phyloP scores from a whole-genome alignment of 192 early-diverging fungal species.

The Endogone sp. region DNA sequence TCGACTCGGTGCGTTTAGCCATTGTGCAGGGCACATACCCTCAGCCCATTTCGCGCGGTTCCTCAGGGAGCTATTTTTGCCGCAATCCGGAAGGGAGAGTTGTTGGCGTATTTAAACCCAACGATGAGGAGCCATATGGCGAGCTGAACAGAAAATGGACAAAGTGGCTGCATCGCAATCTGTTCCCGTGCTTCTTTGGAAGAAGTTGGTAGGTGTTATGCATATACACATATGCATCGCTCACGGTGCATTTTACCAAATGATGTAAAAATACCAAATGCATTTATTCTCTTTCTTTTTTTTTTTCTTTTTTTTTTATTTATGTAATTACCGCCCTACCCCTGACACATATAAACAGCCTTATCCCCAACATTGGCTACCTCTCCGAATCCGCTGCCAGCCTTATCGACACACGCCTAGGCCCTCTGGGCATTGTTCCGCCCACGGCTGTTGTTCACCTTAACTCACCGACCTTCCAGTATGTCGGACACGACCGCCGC shows the following conservation, averaged over 20 bases:
- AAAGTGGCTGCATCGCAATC: constrained; percentile 86
- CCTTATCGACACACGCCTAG: constrained; percentile 68
- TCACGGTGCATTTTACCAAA: background rate
- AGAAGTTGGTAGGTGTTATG: constrained; percentile 51
- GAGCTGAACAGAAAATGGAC: constrained; percentile 81
- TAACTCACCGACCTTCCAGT: constrained; percentile 73
- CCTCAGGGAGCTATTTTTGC: constrained; percentile 91
- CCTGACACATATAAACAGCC: constrained; percentile 17
- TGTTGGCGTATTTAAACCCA: constrained; percentile 89
- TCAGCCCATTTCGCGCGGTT: constrained; percentile 62
- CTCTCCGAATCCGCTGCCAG: constrained; percentile 87
- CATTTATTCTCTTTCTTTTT: background rate
- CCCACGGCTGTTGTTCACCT: constrained; percentile 75
- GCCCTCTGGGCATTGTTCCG: constrained; percentile 74
- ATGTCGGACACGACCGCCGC: constrained; percentile 58
- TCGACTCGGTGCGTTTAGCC: constrained; percentile 44
- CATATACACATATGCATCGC: background rate
- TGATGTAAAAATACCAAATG: background rate
- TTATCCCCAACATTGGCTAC: constrained; percentile 90
- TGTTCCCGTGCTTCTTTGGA: constrained; percentile 89
- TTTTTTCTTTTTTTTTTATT: background rate
- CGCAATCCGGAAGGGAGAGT: constrained; percentile 65
- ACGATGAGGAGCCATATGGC: constrained; percentile 70
- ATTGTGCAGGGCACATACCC: constrained; percentile 43
- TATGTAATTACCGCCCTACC: background rate